phyloP scores from a whole-genome alignment of 2,329 filamentous ascomycete genomes.

The Aspergillus eucalypticola region DNA sequence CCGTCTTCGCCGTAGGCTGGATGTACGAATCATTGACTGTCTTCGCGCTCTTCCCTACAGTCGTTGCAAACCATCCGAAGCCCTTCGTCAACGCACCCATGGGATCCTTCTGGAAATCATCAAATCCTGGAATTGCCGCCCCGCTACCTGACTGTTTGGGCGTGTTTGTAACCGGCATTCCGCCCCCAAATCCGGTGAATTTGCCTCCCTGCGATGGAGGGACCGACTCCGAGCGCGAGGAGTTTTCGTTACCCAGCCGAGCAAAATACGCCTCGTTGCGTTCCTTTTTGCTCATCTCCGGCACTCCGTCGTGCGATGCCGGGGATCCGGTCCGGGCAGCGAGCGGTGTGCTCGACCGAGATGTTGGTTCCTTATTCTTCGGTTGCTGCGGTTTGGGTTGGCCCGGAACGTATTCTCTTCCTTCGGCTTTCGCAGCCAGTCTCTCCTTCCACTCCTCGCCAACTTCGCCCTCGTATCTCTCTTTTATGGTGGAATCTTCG shows the following conservation, averaged over 20 bases:
- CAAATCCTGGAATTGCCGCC: conserved; percentile 60
- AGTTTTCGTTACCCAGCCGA: conserved; percentile 79
- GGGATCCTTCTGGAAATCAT: conserved; percentile 89
- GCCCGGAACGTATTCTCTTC: conserved; percentile 76
- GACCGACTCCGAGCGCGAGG: conserved; percentile 68
- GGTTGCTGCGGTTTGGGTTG: conserved; percentile 54
- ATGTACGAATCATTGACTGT: conserved; percentile 88
- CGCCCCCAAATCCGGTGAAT: conserved; percentile 86
- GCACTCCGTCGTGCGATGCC: conserved; percentile 29
- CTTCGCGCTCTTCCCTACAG: conserved; percentile 87
- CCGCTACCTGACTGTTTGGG: conserved; percentile 11
- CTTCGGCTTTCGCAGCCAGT: conserved; percentile 83
- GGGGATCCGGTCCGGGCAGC: conserved; percentile 25
- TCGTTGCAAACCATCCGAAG: conserved; percentile 89
- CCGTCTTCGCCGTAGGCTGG: conserved; percentile 87
- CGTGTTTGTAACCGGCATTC: conserved; percentile 57
- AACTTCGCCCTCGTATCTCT: conserved; percentile 84
- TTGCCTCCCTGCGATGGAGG: conserved; percentile 91
- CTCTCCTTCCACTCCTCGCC: conserved; percentile 96
- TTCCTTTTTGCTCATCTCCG: conserved; percentile 56
- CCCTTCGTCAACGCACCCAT: conserved; percentile 85
- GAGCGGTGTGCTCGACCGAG: conserved; percentile 31
- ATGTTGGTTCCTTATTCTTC: conserved; percentile 37
- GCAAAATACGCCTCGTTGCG: conserved; percentile 90
- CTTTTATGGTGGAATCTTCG: conserved; percentile 85